Conservation (phyloP, 768 basidiomycete species). For the Lepiota subincarnata region DNA sequence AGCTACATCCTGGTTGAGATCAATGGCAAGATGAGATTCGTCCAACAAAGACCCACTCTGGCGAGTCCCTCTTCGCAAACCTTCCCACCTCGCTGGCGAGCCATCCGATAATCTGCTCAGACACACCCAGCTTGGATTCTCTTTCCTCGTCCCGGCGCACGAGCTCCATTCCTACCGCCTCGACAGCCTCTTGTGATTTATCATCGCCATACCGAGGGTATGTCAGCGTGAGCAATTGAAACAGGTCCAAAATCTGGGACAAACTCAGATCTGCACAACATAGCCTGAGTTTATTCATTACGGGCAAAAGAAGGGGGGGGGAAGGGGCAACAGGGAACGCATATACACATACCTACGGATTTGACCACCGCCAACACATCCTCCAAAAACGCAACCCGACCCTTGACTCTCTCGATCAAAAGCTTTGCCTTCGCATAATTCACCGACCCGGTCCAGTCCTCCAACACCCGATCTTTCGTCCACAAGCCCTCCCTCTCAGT, state of each 20-base stretch:
- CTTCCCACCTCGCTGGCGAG: conserved; percentile 60
- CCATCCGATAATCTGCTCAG: conserved; percentile 77
- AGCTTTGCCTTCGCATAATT: conserved; percentile 49
- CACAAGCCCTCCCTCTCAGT: conserved; percentile 28
- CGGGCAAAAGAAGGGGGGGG: conserved; percentile 1
- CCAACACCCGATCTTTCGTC: conserved; percentile 50
- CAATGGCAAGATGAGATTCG: conserved; percentile 6
- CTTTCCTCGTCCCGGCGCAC: conserved; percentile 59
- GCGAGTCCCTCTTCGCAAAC: conserved; percentile 46
- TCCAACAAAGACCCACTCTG: conserved; percentile 43
- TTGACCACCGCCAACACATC: conserved; percentile 55
- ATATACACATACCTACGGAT: conserved; percentile 46
- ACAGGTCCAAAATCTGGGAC: conserved; percentile 63
- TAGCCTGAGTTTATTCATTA: conserved; percentile 8
- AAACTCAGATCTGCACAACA: conserved; percentile 48
- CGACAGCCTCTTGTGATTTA: conserved; percentile 66
- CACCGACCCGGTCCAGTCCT: conserved; percentile 53
- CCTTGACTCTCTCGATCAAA: conserved; percentile 49
- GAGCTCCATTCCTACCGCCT: conserved; percentile 59
- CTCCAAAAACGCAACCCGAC: conserved; percentile 52
- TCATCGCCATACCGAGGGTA: conserved; percentile 78
- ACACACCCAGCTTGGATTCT: conserved; percentile 51
- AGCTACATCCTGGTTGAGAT: conserved; percentile 26
- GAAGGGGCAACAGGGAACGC: not conserved
- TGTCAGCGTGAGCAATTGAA: conserved; percentile 68